Conservation (phyloP, 164 flowering plant genomes). For the Euptelea pleiosperma region DNA sequence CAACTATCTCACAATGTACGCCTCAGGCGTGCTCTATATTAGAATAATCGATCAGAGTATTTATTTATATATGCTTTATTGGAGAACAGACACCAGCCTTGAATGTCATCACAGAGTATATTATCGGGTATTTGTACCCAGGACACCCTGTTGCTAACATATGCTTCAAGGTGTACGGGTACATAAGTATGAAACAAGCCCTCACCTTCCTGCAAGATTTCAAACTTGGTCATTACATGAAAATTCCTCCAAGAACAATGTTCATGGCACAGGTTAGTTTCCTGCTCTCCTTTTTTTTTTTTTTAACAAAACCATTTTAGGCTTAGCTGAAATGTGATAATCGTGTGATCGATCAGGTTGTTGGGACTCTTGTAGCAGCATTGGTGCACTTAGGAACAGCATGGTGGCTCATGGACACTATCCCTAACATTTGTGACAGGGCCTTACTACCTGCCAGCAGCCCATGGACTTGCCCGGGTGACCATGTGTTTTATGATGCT, state of each 20-base stretch:
- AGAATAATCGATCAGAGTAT: not conserved
- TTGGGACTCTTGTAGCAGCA: constrained; percentile 35
- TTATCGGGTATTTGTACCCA: constrained; percentile 34
- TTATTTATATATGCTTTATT: not conserved
- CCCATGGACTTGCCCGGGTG: constrained; percentile 42
- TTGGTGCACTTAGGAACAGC: constrained; percentile 31
- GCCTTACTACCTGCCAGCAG: constrained; percentile 23
- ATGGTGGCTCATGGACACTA: constrained; percentile 33
- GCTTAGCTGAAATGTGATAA: not conserved
- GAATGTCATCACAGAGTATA: constrained; percentile 42
- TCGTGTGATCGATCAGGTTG: constrained; percentile 21
- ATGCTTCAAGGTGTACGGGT: constrained; percentile 42
- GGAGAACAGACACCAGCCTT: constrained; percentile 33
- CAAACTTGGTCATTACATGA: constrained; percentile 55
- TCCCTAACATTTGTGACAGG: constrained; percentile 28
- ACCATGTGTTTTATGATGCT: constrained; percentile 37
- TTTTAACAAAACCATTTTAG: not conserved
- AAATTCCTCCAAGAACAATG: constrained; percentile 44
- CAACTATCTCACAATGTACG: not conserved
- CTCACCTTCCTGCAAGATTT: constrained; percentile 36
- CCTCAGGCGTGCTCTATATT: not conserved
- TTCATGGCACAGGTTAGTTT: constrained; percentile 39
- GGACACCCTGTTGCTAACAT: constrained; percentile 45
- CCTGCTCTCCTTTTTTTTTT: too few relatives aligned
- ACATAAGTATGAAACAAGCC: constrained; percentile 42